phyloP scores from a whole-genome alignment of 345 rosid genomes.

The Draba incana region DNA sequence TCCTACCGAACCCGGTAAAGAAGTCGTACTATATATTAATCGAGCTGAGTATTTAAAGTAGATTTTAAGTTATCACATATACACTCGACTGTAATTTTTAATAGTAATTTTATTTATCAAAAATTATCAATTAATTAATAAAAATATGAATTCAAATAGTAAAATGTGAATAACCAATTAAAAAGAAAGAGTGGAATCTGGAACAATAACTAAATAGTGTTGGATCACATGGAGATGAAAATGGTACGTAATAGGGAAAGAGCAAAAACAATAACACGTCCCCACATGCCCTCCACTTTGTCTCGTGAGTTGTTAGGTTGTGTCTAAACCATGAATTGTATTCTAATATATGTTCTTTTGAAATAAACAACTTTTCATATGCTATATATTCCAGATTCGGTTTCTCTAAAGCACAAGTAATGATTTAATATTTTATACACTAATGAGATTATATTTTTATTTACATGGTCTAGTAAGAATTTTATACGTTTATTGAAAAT shows the following conservation, averaged over 20 bases:
- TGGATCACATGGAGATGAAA: slow-evolving; percentile 37
- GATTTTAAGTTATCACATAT: not conserved
- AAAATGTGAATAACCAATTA: not conserved
- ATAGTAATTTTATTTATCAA: too few relatives aligned
- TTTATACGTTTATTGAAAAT: not conserved
- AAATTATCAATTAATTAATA: not conserved
- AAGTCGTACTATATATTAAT: too few relatives aligned
- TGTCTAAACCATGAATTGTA: slow-evolving; percentile 25
- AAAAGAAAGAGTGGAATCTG: not conserved
- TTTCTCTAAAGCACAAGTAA: not conserved
- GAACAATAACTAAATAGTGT: slow-evolving; percentile 36
- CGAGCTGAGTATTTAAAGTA: not conserved
- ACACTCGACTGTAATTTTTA: not conserved
- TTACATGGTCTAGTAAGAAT: not conserved
- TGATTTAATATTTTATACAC: not conserved
- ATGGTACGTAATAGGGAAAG: slow-evolving; percentile 36
- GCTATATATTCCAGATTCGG: slow-evolving; percentile 2
- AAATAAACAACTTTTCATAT: not conserved
- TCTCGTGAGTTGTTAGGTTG: slow-evolving; percentile 42
- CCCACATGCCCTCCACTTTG: slow-evolving; percentile 45
- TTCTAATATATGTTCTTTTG: slow-evolving; percentile 3
- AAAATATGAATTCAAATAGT: not conserved
- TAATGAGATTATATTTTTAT: too few relatives aligned
- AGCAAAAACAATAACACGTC: slow-evolving; percentile 38
- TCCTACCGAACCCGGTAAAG: too few relatives aligned